phyloP scores from a whole-genome alignment of 257 asterid genomes.

The Solanum clarkiae region DNA sequence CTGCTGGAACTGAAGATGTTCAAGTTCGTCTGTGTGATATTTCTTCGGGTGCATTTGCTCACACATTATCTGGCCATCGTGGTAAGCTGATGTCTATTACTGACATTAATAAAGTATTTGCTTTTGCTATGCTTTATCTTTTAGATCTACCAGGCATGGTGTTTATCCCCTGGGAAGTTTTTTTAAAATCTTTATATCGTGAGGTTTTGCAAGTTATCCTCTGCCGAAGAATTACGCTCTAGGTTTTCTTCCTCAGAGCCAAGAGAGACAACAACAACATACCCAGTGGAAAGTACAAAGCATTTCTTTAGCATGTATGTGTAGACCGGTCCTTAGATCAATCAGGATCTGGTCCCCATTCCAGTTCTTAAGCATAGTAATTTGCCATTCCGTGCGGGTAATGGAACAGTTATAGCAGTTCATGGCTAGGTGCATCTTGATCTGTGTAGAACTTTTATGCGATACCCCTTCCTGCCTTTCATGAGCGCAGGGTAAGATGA shows the following conservation, averaged over 20 bases:
- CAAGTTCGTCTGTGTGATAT: constrained; percentile 98
- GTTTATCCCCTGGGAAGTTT: not conserved
- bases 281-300: not conserved
- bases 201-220: not conserved
- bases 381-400: not conserved
- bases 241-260: not conserved
- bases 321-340: not conserved
- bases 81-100: constrained; percentile 40
- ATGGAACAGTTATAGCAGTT: not conserved
- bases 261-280: not conserved
- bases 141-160: not conserved
- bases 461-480: not conserved
- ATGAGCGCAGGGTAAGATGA: not conserved
- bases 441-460: not conserved
- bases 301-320: not conserved
- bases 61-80: constrained; percentile 98
- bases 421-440: not conserved
- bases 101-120: not conserved
- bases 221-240: not conserved
- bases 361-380: not conserved
- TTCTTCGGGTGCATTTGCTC: constrained; percentile 94
- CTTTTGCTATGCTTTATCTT: not conserved
- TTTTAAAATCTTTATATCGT: not conserved
- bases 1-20: constrained; percentile 96
- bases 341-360: not conserved